phyloP scores from a whole-genome alignment of 148 eudicot genomes.

The Suaeda aralocaspica region DNA sequence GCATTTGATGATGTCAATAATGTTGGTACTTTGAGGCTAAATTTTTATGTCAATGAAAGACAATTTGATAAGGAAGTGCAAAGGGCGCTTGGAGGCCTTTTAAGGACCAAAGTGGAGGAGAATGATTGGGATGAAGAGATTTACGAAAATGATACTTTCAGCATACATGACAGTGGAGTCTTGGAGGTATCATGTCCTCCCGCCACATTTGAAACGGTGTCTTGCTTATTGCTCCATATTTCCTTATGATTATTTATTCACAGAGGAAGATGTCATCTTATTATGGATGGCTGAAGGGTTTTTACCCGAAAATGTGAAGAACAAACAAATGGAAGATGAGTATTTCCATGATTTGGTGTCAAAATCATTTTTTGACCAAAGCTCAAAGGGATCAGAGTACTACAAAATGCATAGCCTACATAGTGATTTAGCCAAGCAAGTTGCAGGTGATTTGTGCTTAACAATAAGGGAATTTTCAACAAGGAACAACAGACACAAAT shows the following conservation, averaged over 20 bases:
- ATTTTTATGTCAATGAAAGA: not conserved
- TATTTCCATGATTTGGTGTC: slow-evolving; percentile 15
- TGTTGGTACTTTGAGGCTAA: not conserved
- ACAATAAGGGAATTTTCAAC: not conserved
- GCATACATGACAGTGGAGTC: not conserved
- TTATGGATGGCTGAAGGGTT: slow-evolving; percentile 19
- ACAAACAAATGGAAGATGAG: slow-evolving; percentile 16
- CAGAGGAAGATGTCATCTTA: slow-evolving; percentile 3
- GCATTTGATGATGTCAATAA: slow-evolving; percentile 18
- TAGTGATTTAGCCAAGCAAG: slow-evolving; percentile 7
- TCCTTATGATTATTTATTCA: slow-evolving; percentile 6
- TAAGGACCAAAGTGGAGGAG: slow-evolving; percentile 15
- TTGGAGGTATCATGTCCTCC: slow-evolving; percentile 1
- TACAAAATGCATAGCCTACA: slow-evolving; percentile 16
- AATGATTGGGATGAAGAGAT: slow-evolving; percentile 7
- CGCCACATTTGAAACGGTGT: slow-evolving; percentile 13
- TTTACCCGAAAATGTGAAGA: not conserved
- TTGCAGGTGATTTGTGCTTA: not conserved
- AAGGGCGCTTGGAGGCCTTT: slow-evolving; percentile 19
- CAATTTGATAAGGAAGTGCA: not conserved
- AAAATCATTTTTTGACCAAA: slow-evolving; percentile 14
- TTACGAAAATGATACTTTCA: not conserved
- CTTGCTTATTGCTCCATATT: slow-evolving; percentile 7
- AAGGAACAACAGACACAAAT: not conserved
- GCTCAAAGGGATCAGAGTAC: not conserved